Conservation (phyloP, 768 basidiomycete genomes). For the Fomitopsis serialis region DNA sequence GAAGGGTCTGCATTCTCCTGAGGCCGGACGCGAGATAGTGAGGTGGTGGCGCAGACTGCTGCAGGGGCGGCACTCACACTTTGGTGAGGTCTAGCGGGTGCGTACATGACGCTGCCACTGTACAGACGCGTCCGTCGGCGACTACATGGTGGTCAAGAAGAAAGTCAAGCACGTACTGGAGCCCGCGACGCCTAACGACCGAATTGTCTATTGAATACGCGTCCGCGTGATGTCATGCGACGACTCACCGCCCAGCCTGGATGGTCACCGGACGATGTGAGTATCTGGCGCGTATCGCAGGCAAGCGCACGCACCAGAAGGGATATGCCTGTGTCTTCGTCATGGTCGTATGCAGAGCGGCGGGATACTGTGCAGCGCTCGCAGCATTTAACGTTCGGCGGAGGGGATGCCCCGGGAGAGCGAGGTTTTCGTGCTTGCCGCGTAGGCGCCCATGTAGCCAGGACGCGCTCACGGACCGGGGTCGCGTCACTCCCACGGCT, state of each 20-base stretch:
- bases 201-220: not conserved
- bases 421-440: not conserved
- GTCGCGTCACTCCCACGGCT: not conserved
- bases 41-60: not conserved
- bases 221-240: not conserved
- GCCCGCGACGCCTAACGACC: constrained; percentile 27
- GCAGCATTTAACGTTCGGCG: not conserved
- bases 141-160: not conserved
- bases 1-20: constrained; percentile 80
- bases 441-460: not conserved
- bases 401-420: not conserved
- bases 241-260: constrained; percentile 30
- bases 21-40: not conserved
- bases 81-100: constrained; percentile 85
- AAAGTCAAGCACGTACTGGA: constrained; percentile 23
- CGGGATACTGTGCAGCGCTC: not conserved
- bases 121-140: not conserved
- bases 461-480: not conserved
- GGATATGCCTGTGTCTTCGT: constrained; percentile 19
- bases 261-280: not conserved
- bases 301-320: constrained; percentile 18
- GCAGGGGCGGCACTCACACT: constrained; percentile 47
- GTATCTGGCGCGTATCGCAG: not conserved
- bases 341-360: constrained; percentile 3
- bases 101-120: constrained; percentile 78